Base-by-base conservation (phyloP, 1,284 basidiomycete genomes). In the Trichosporon inkin region DNA sequence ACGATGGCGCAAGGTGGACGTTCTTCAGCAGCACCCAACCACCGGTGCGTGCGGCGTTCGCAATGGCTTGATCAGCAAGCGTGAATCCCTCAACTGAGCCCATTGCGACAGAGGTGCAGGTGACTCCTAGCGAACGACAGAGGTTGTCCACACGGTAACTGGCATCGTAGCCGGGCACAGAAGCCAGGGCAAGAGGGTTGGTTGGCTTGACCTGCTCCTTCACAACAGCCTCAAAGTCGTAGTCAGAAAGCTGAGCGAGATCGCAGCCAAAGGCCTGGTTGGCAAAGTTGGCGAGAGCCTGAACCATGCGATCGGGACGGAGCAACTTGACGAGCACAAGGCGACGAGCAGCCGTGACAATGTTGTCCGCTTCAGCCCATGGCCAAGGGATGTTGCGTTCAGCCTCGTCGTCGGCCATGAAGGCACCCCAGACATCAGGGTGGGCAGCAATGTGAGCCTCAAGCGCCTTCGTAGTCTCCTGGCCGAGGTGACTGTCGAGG, bases 11-110 rank as follows among this genome's bases (percentile, higher is more conserved):
- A 51, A 98, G 84, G 72, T 97, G 93, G 8, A 95, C 92, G 68
- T 98, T 98, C 81, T 97, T 97, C 63, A 96, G 84, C 49, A 97
- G 81, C 1, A 97, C 93, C 92, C 92, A 95, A 13, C 88, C 84
- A 7, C 94, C 94, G 74, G 91, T 89, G 19, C 93, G 85, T 14
- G 92, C 89, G 22, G 93, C 93, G 20, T 87, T 80, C 19, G 89
- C 88, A 65, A 98, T 96, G 2, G 92, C 92, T 75, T 95, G 92
- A 71, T 98, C 94, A 6, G 94, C 94, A 2, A 92, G 82, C 7
- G 85, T 85, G 77, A 92, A 94, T n/a, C 94, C 93, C 82, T 98
- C 94, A 66, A 92, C 89, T 1, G 93, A 96, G n/a, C 94, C 94
- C 92, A 98, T 96, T 11, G 94, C 94, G 16, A 97, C 90, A 1